Percentiles rank a stretch among this genome's conserved stretches.
Evolutionary conservation across 768 basidiomycete genomes (phyloP).

Genomic region (Naganishia vaughanmartiniae): DNA sequence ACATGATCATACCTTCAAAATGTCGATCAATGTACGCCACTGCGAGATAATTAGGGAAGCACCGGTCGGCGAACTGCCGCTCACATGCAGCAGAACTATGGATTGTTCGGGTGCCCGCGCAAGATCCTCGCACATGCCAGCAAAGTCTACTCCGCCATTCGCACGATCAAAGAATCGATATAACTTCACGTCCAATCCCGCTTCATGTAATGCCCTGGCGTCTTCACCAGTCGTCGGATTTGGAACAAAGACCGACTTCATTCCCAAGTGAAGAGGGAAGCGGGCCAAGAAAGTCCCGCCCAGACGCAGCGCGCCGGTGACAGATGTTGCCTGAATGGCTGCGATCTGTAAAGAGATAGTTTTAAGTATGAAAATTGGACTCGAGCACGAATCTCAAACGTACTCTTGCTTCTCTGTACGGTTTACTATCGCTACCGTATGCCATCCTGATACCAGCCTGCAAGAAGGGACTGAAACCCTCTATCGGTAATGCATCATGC

Average conservation of each 20-base stretch:
- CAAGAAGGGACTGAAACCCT: conserved; percentile 44
- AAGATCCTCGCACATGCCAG: conserved; percentile 46
- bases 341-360: conserved; percentile 37
- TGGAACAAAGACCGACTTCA: conserved; percentile 41
- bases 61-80: conserved; percentile 56
- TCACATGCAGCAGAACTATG: conserved; percentile 67
- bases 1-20: conserved; percentile 42
- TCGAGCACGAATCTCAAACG: conserved; percentile 52
- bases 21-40: conserved; percentile 45
- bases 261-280: conserved; percentile 32
- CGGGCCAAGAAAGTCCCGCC: conserved; percentile 47
- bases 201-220: conserved; percentile 39
- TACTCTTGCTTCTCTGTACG: conserved; percentile 40
- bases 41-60: conserved; percentile 43
- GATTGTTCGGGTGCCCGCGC: conserved; percentile 57
- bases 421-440: conserved; percentile 43
- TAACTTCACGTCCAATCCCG: conserved; percentile 45
- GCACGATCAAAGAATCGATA: conserved; percentile 44
- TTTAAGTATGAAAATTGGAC: not conserved
- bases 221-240: conserved; percentile 47
- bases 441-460: conserved; percentile 41
- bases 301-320: conserved; percentile 44
- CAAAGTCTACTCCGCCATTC: conserved; percentile 47
- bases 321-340: conserved; percentile 42
- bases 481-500: conserved; percentile 43